Base-by-base conservation (phyloP, 805 yeast species). In the Metschnikowia anglica region DNA sequence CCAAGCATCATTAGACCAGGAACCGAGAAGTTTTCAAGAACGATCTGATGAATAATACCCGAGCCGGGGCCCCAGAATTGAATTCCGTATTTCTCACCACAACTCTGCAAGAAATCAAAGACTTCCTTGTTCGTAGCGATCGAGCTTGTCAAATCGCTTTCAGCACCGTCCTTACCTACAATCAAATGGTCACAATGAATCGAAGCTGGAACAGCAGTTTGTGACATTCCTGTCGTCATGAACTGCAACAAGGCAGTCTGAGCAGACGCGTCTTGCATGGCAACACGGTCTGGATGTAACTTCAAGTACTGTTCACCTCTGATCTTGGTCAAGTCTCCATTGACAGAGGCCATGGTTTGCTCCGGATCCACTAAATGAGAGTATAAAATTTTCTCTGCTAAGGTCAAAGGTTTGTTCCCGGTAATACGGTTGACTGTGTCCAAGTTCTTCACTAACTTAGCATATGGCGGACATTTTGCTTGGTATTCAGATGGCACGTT, bases 231-330 rank as follows among this genome's bases (percentile, higher is more conserved):
- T 52, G 97, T 91, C 41, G 97, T 88, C 96, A 93, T 93, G 73
- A 93, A 93, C 71, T 93, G 99, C 56, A 93, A 74, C 54, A 93
- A 74, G n/a, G 99, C 99, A 88, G 91, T 93, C 71, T 93, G 99
- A 15, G 99, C 99, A 24, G 97, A 87, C n/a, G 99, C 99, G 75
- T 93, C 99, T 74, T 93, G 99, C 95, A 95, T 91, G 20, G 99
- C 99, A 36, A 93, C 98, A 65, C 99, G 81, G 64, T 93, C 99
- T 18, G 99, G 99, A 63, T 86, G 81, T 58, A 93, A 77, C 73
- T 93, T 93, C 65, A 93, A 77, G 70, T 93, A 93, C 40, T 90
- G 81, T 37, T 82, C 73, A 54, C 99, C 99, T 70, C 99, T 81
- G 50, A 84, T 69, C 53, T 77, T 76, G 39, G 70, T 57, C 13